Evolutionary conservation across 176 grass and related monocot species (phyloP).

Genomic region (Leersia perrieri): DNA sequence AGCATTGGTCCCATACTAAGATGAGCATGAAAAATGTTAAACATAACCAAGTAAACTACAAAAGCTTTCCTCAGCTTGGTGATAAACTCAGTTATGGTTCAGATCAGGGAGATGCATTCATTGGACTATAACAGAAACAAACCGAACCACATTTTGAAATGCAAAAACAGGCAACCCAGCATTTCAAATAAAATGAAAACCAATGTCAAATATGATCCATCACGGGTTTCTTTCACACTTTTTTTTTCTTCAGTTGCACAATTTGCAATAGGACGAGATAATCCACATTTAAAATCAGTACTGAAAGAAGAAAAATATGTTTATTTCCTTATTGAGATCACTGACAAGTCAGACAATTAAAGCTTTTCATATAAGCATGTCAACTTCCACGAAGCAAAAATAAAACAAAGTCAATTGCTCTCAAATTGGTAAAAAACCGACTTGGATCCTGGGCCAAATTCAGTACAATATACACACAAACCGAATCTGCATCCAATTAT

Average conservation of each 20-base stretch:
- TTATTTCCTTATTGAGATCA: neutral
- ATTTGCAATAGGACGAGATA: neutral
- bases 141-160: neutral
- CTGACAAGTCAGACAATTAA: neutral
- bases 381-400: neutral
- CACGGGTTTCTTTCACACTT: rapidly evolving
- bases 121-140: neutral
- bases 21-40: neutral
- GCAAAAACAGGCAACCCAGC: neutral
- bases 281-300: neutral
- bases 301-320: neutral
- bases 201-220: neutral
- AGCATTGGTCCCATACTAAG: neutral
- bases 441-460: neutral
- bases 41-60: neutral
- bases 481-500: neutral
- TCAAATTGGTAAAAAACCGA: neutral
- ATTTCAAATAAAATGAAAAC: neutral
- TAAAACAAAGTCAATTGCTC: neutral
- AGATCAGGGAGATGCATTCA: neutral
- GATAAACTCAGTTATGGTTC: too few species aligned
- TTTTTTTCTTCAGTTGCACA: neutral
- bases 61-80: neutral
- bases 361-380: neutral
- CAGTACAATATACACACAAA: neutral